phyloP scores from a whole-genome alignment of 2,329 filamentous ascomycete genomes.

The Huntiella moniliformis region DNA sequence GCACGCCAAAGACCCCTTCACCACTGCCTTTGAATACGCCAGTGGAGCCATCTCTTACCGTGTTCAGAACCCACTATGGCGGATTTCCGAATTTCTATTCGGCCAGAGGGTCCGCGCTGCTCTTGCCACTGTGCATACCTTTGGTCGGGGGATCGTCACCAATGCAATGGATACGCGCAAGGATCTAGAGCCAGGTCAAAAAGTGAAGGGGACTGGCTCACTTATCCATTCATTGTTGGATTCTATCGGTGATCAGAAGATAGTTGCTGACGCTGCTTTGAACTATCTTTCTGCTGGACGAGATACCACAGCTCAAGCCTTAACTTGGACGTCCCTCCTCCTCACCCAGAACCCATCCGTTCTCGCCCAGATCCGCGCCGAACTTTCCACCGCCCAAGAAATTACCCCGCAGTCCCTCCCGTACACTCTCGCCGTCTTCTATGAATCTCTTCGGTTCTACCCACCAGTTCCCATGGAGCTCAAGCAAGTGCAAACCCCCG shows the following conservation, averaged over 20 bases:
- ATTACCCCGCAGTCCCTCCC: conserved; percentile 22
- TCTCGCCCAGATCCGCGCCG: conserved; percentile 23
- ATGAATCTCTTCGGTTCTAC: conserved; percentile 41
- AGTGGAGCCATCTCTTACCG: conserved; percentile 40
- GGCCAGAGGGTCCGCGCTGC: conserved; percentile 29
- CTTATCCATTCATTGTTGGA: conserved; percentile 43
- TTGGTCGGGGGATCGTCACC: conserved; percentile 37
- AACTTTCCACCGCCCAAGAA: conserved; percentile 19
- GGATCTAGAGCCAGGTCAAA: background rate
- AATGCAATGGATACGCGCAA: conserved; percentile 29
- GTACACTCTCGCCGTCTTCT: conserved; percentile 41
- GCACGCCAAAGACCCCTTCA: conserved; percentile 41
- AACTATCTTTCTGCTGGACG: conserved; percentile 48
- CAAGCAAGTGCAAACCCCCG: conserved; percentile 34
- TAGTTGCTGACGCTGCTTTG: conserved; percentile 44
- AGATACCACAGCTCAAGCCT: conserved; percentile 45
- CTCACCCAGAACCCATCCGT: conserved; percentile 32
- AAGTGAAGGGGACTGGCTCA: conserved; percentile 21
- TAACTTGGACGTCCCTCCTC: conserved; percentile 46
- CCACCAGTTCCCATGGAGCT: conserved; percentile 49
- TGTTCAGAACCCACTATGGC: conserved; percentile 48
- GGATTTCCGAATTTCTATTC: conserved; percentile 35
- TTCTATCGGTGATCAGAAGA: conserved; percentile 31
- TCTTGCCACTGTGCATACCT: conserved; percentile 30
- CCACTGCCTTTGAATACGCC: conserved; percentile 40